A percentile compares a stretch with the other conserved stretches of the same genome.
phyloP scores from a whole-genome alignment of 169 alveolate genomes.

The Plasmodium falciparum region DNA sequence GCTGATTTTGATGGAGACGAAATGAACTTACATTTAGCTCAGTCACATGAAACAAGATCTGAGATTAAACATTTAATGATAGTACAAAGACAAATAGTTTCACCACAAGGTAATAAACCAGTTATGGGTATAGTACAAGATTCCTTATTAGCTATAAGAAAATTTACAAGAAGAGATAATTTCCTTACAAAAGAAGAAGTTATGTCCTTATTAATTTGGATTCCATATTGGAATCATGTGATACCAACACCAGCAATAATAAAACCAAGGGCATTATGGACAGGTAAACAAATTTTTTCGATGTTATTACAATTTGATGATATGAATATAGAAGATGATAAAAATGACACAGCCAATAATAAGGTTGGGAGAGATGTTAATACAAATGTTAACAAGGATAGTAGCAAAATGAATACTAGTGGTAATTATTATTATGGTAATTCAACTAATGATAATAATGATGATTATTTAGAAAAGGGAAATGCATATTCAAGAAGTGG shows the following conservation, averaged over 20 bases:
- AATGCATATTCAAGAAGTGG: constrained; percentile 2
- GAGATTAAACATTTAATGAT: constrained; percentile 99
- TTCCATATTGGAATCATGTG: constrained; percentile 97
- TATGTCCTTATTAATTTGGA: constrained; percentile 96
- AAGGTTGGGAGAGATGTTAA: constrained; percentile 52
- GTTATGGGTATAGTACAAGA: constrained; percentile 99
- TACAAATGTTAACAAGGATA: constrained; percentile 67
- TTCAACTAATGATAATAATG: constrained; percentile 54
- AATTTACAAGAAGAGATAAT: constrained; percentile 97
- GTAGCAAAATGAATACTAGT: constrained; percentile 41
- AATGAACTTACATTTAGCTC: constrained; percentile 99
- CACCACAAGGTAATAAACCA: constrained; percentile 99
- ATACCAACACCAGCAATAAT: constrained; percentile 98
- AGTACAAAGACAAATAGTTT: constrained; percentile 99
- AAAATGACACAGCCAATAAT: constrained; percentile 27
- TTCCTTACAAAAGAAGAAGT: constrained; percentile 95
- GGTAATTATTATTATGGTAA: no score
- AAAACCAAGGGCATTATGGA: constrained; percentile 98
- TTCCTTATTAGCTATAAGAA: constrained; percentile 95
- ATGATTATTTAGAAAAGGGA: constrained; percentile 2
- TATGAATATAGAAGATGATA: constrained; percentile 58
- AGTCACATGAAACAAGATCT: constrained; percentile 98
- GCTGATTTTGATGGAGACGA: constrained; percentile 99
- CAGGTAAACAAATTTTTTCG: constrained; percentile 99
- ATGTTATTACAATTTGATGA: constrained; percentile 94